A percentile compares a stretch with the other conserved stretches of the same genome.
Conservation (phyloP, 129 eudicot species). For the Erigeron canadensis region DNA sequence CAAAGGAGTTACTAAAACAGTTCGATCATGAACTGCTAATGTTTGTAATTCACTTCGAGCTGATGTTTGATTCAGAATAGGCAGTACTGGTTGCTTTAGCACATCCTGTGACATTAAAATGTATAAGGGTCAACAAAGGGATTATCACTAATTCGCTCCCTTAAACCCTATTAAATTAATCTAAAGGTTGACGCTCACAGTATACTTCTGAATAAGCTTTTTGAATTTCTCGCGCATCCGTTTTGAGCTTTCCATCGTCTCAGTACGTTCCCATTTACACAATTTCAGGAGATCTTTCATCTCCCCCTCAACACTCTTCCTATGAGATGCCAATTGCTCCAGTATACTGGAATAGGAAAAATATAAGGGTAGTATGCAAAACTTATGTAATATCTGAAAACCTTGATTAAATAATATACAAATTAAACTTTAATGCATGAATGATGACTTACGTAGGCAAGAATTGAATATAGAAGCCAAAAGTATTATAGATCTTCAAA, state of each 20-base stretch:
- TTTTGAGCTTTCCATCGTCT: slow-evolving; percentile 64
- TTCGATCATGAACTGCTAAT: slow-evolving; percentile 22
- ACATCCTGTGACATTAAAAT: slow-evolving; percentile 49
- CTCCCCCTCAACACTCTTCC: slow-evolving; percentile 62
- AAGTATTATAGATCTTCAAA: slow-evolving; percentile 70
- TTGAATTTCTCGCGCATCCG: slow-evolving; percentile 65
- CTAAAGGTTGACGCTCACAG: slow-evolving; percentile 50
- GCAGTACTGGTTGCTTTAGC: slow-evolving; percentile 76
- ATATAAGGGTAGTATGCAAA: not conserved
- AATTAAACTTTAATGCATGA: slow-evolving; percentile 15
- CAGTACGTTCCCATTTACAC: slow-evolving; percentile 70
- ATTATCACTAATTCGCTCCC: not conserved
- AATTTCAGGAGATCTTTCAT: slow-evolving; percentile 60
- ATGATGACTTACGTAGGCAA: slow-evolving; percentile 52
- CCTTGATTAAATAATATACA: not conserved
- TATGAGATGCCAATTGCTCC: slow-evolving; percentile 50
- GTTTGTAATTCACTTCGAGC: slow-evolving; percentile 43
- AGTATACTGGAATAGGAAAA: slow-evolving; percentile 43
- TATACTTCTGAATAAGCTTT: slow-evolving; percentile 70
- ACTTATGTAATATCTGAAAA: not conserved
- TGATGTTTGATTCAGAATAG: slow-evolving; percentile 50
- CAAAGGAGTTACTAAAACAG: slow-evolving; percentile 39
- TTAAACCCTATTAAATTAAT: not conserved
- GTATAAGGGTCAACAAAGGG: slow-evolving; percentile 5
- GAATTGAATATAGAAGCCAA: slow-evolving; percentile 79